Evolutionary conservation across 768 basidiomycete genomes (phyloP), one percentile per base, ranked within the genome.

Genomic region (Phylloporus sp.): DNA sequence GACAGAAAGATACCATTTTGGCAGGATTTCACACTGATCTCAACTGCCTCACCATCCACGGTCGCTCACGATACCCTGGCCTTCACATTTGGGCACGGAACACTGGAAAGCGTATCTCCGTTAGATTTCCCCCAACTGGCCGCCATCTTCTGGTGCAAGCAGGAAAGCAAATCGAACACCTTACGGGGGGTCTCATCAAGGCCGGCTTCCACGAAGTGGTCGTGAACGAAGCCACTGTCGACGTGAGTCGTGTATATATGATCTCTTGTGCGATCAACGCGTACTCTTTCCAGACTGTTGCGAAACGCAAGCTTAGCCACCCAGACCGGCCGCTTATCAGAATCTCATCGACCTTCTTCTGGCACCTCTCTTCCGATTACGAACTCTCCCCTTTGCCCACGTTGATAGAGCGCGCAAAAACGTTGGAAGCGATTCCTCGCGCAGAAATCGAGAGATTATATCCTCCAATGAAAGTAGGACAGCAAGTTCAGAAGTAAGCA

Each of bases 291-390:
- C 42, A 90, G 86, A 73, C 79, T 14, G 81, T 93, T 40, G 75
- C 80, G 44, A 69, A 71, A 42, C 77, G 86, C 33, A 83, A 75
- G 55, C 53, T 55, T 10, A 71, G 77, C 49, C 72, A 69, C 49
- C 82, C 90, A 3, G 75, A 80, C 44, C 82, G 94, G n/a, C 94
- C 94, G 11, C 71, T 86, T 28, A 90, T 94, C 54, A 84, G 94
- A n/a, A 93, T 98, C 53, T 94, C 92, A 3, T 94, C 90, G 2
- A 97, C 93, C 0, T 93, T 94, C 67, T 96, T 96, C 73, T 95
- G 88, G 87, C 91, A 93, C 60, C 75, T 96, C 11, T 89, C 82
- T 0, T 91, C 92, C 2, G 89, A 93, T 63, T 81, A 79, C 48
- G 82, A 88, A 42, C 75, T 93, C n/a, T 70, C 66, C 8, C 81